These are phyloP conservation scores for Boletus sp. DNA, from an alignment of 1,284 basidiomycete species.

Conservation along the genomic window DNA sequence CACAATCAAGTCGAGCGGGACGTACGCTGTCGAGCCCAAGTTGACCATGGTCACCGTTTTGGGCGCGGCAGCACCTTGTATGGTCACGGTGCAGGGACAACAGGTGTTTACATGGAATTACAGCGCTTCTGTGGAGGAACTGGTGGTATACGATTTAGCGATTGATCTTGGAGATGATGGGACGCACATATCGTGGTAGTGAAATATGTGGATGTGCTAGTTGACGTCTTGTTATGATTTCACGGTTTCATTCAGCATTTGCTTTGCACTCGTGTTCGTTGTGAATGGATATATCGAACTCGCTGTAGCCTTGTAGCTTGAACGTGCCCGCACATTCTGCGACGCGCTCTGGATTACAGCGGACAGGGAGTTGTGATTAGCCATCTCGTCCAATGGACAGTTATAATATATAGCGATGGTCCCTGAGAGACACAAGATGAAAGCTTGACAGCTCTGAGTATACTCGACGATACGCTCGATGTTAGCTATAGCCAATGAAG, in stretches of 20 bases:
- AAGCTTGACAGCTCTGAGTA: no score
- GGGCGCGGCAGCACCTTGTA: conserved; percentile 43
- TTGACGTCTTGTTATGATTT: neutral
- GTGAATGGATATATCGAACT: no score
- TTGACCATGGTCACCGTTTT: conserved; percentile 50
- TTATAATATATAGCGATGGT: no score
- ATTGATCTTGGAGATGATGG: conserved; percentile 40
- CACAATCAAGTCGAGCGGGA: conserved; percentile 42
- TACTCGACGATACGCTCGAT: no score
- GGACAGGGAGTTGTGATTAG: no score
- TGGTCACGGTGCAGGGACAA: conserved; percentile 40
- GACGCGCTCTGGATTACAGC: no score
- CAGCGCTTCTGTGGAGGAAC: conserved; percentile 34
- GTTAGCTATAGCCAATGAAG: no score
- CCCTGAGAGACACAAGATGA: no score
- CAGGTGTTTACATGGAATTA: conserved; percentile 40
- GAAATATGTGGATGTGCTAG: neutral
- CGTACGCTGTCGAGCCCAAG: conserved; percentile 45
- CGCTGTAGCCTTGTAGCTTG: no score
- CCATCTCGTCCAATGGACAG: no score
- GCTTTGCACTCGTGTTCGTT: neutral
- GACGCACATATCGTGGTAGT: conserved; percentile 20
- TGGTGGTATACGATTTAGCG: conserved; percentile 37
- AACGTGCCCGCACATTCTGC: no score
- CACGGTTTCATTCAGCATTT: neutral